A percentile compares a stretch with the other conserved stretches of the same genome.
These are phyloP conservation scores for Aspergillus pseudoglaucus DNA, from an alignment of 2,329 filamentous ascomycete species.

Conservation along the genomic window DNA sequence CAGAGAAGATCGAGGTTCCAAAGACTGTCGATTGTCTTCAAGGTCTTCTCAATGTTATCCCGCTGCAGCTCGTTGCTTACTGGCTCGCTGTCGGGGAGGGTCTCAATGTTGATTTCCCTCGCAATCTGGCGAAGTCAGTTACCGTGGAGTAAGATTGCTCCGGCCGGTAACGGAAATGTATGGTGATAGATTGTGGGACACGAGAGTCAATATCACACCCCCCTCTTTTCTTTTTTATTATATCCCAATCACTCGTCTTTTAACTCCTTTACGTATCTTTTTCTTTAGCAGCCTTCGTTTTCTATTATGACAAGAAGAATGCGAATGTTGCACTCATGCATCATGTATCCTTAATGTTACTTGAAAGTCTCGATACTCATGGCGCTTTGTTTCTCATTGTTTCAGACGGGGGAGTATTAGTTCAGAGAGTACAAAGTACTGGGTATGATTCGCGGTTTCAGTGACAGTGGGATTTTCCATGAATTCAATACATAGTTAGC, in stretches of 20 bases:
- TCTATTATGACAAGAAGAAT: constrained; percentile 6
- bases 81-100: constrained; percentile 96
- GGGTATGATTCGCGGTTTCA: not conserved
- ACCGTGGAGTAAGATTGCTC: constrained; percentile 74
- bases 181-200: not conserved
- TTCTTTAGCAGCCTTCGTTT: constrained; percentile 1
- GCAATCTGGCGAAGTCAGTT: constrained; percentile 97
- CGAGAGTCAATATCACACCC: not conserved
- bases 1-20: constrained; percentile 95
- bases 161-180: too few species aligned
- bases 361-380: not conserved
- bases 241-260: not conserved
- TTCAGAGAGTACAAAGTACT: too few species aligned
- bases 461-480: not conserved
- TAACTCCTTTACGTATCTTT: not conserved
- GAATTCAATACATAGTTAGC: too few species aligned
- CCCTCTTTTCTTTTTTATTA: not conserved
- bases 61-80: constrained; percentile 95
- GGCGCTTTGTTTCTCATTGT: too few species aligned
- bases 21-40: constrained; percentile 92
- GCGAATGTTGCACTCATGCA: not conserved
- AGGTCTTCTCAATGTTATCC: constrained; percentile 95
- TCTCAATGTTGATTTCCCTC: constrained; percentile 95
- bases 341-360: not conserved
- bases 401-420: too few species aligned